Conservation (phyloP, 306 rosid species). For the Vigna radiata region DNA sequence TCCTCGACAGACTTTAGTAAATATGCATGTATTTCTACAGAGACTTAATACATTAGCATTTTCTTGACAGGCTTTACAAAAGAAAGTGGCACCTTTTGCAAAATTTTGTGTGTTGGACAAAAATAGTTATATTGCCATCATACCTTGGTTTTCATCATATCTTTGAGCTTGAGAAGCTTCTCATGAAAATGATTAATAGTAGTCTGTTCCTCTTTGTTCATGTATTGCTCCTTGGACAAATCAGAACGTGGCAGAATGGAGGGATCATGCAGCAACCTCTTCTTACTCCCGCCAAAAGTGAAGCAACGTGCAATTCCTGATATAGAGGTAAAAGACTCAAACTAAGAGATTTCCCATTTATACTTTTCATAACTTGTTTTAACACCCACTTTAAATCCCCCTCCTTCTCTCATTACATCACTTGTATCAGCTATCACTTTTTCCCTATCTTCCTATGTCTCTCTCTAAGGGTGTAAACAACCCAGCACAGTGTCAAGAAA, state of each 20-base stretch:
- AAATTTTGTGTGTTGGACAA: not conserved
- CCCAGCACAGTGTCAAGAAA: not conserved
- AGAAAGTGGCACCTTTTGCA: not conserved
- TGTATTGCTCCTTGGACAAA: conserved; percentile 72
- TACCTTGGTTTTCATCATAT: conserved; percentile 95
- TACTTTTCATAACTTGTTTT: not conserved
- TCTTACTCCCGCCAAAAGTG: conserved; percentile 91
- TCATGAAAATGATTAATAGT: conserved; percentile 90
- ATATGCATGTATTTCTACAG: not conserved
- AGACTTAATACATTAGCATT: conserved; percentile 9
- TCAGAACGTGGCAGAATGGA: conserved; percentile 65
- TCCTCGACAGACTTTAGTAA: not conserved
- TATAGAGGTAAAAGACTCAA: conserved; percentile 16
- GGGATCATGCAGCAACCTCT: conserved; percentile 73
- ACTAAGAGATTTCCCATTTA: not conserved
- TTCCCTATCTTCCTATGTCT: not conserved
- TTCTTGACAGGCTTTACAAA: conserved; percentile 1
- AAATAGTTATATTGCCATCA: not conserved
- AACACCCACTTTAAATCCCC: not conserved
- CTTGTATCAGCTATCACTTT: not conserved
- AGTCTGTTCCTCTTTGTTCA: conserved; percentile 80
- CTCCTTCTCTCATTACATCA: not conserved
- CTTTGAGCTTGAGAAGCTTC: conserved; percentile 91
- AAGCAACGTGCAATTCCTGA: conserved; percentile 94
- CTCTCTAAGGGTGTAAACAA: not conserved